Conservation (phyloP, 352 stramenopile genomes). For the Globisporangium alternatum region DNA sequence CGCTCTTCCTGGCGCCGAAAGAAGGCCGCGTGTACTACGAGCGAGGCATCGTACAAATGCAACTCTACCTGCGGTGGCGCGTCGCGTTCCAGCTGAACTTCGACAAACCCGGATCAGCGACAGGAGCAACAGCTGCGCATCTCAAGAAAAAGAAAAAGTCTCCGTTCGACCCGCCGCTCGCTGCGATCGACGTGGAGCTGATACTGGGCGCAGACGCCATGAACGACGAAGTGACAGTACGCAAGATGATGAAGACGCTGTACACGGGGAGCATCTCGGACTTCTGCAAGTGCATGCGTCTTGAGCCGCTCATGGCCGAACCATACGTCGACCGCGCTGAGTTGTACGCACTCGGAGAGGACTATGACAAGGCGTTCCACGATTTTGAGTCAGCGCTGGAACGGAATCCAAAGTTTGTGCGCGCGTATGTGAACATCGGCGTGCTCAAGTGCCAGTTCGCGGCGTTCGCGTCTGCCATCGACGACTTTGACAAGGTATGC, state of each 20-base stretch:
- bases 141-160: slow-evolving; percentile 22
- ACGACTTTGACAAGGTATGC: slow-evolving; percentile 51
- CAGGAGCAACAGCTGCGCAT: not conserved
- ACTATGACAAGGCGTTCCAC: slow-evolving; percentile 58
- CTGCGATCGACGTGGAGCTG: slow-evolving; percentile 45
- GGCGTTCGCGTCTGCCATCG: slow-evolving; percentile 57
- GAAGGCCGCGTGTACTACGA: slow-evolving; percentile 67
- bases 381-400: slow-evolving; percentile 57
- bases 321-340: slow-evolving; percentile 69
- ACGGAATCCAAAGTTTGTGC: slow-evolving; percentile 41
- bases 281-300: slow-evolving; percentile 59
- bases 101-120: slow-evolving; percentile 3
- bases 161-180: slow-evolving; percentile 40
- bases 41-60: slow-evolving; percentile 66
- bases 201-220: slow-evolving; percentile 39
- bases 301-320: slow-evolving; percentile 52
- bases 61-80: slow-evolving; percentile 65
- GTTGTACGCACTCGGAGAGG: slow-evolving; percentile 55
- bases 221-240: slow-evolving; percentile 42
- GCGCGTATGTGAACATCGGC: slow-evolving; percentile 57
- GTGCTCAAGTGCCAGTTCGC: slow-evolving; percentile 81
- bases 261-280: slow-evolving; percentile 53
- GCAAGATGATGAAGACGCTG: slow-evolving; percentile 49
- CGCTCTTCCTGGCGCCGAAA: slow-evolving; percentile 54
- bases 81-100: slow-evolving; percentile 52